phyloP scores from a whole-genome alignment of 345 rosid species.

The Arabidopsis suecica region DNA sequence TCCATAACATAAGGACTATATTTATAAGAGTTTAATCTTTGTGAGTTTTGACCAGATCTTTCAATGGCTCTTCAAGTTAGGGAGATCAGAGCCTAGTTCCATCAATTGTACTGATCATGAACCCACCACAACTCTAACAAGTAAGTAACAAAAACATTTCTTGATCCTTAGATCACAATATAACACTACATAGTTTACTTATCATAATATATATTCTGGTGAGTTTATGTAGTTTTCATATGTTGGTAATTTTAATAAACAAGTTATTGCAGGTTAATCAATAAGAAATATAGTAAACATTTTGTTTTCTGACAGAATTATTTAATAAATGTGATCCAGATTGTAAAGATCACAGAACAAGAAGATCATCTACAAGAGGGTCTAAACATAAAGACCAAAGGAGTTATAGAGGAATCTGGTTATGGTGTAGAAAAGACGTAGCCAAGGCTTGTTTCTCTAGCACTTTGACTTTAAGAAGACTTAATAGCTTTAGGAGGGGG shows the following conservation, averaged over 20 bases:
- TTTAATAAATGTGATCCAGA: slow-evolving; percentile 7
- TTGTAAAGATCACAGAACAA: slow-evolving; percentile 44
- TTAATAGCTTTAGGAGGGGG: slow-evolving; percentile 29
- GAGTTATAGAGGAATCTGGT: slow-evolving; percentile 22
- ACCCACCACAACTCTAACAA: slow-evolving; percentile 26
- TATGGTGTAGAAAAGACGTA: slow-evolving; percentile 63
- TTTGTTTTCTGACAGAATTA: neutral
- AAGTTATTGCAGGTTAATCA: neutral
- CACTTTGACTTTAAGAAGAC: slow-evolving; percentile 54
- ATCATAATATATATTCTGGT: neutral
- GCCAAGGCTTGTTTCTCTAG: slow-evolving; percentile 66
- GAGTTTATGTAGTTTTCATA: neutral
- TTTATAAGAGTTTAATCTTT: slow-evolving; percentile 23
- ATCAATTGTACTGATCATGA: slow-evolving; percentile 27
- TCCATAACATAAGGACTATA: slow-evolving; percentile 11
- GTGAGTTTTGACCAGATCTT: slow-evolving; percentile 63
- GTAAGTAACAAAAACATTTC: slow-evolving; percentile 32
- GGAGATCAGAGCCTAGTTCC: slow-evolving; percentile 21
- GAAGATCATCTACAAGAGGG: slow-evolving; percentile 36
- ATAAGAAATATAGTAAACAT: neutral
- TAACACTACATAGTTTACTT: neutral
- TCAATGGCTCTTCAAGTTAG: slow-evolving; percentile 56
- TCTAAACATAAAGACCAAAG: slow-evolving; percentile 25
- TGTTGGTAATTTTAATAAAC: neutral
- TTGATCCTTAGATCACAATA: slow-evolving; percentile 15